A percentile compares a stretch with the other conserved stretches of the same genome.
These are phyloP conservation scores for Russula vinacea DNA, from an alignment of 768 basidiomycete species.

Conservation along the genomic window DNA sequence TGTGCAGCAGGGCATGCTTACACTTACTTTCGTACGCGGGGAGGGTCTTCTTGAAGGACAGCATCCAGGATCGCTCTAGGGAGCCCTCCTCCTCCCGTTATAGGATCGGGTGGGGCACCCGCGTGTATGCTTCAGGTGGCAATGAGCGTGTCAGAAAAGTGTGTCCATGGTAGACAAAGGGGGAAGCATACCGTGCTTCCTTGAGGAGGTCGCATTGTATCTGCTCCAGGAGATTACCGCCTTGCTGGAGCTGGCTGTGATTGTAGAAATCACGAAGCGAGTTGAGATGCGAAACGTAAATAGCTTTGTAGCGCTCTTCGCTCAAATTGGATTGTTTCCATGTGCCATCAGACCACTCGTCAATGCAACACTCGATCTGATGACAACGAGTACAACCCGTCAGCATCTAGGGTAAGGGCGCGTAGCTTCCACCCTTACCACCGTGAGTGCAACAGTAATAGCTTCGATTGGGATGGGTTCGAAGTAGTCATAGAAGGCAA, in stretches of 20 bases:
- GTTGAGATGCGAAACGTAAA: constrained; percentile 4
- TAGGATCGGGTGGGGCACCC: neutral
- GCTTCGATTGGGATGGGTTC: constrained; percentile 3
- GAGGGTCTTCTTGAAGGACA: neutral
- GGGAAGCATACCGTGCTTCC: constrained; percentile 1
- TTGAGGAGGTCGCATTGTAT: constrained; percentile 11
- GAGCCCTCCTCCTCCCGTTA: neutral
- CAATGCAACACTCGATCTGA: constrained; percentile 20
- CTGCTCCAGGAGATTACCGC: neutral
- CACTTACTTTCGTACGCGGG: neutral
- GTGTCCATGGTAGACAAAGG: neutral
- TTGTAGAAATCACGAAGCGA: constrained; percentile 3
- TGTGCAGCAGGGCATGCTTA: too few relatives aligned
- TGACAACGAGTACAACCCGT: neutral
- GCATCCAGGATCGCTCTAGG: neutral
- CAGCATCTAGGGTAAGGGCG: neutral
- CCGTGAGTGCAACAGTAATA: constrained; percentile 11
- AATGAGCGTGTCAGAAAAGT: neutral
- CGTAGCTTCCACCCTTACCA: constrained; percentile 5
- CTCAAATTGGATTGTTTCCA: neutral
- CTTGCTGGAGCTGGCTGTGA: neutral
- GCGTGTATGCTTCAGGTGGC: neutral
- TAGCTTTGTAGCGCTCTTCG: neutral
- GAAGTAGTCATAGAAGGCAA: constrained; percentile 9
- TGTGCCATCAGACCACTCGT: constrained; percentile 14